These are phyloP conservation scores for Aspergillus sergii DNA, from an alignment of 2,329 filamentous ascomycete genomes.

Conservation along the genomic window DNA sequence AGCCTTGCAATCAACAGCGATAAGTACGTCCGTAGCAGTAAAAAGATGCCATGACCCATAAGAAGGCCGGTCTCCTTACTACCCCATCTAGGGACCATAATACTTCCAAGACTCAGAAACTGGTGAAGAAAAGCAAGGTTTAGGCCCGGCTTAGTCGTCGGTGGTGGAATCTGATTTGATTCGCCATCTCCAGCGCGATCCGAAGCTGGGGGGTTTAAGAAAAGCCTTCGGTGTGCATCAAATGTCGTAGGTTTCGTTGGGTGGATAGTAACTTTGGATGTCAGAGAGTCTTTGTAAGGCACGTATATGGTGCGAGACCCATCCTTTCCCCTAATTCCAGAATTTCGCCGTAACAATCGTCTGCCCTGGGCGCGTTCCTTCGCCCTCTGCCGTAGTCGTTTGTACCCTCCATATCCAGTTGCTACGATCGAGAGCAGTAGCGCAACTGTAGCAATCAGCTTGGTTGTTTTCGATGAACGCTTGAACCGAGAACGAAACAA, in stretches of 20 bases:
- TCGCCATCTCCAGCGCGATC: slow-evolving; percentile 73
- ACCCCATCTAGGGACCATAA: slow-evolving; percentile 94
- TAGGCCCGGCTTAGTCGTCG: slow-evolving; percentile 88
- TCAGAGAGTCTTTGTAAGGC: slow-evolving; percentile 74
- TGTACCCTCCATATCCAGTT: slow-evolving; percentile 74
- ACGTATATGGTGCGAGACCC: slow-evolving; percentile 94
- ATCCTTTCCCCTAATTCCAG: slow-evolving; percentile 90
- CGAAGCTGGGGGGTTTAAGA: slow-evolving; percentile 85
- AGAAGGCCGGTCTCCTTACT: slow-evolving; percentile 94
- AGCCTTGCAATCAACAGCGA: slow-evolving; percentile 89
- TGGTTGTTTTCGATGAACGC: slow-evolving; percentile 69
- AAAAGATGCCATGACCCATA: slow-evolving; percentile 83
- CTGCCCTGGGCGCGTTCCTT: slow-evolving; percentile 81
- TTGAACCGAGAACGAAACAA: slow-evolving; percentile 56
- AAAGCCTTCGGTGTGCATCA: slow-evolving; percentile 90
- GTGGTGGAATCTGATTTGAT: slow-evolving; percentile 70
- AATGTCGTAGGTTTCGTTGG: slow-evolving; percentile 92
- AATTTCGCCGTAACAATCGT: slow-evolving; percentile 85
- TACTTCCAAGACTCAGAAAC: slow-evolving; percentile 92
- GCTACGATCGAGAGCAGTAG: slow-evolving; percentile 78
- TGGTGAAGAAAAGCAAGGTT: slow-evolving; percentile 97
- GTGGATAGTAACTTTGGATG: slow-evolving; percentile 87
- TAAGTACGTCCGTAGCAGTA: slow-evolving; percentile 90
- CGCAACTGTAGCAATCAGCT: slow-evolving; percentile 73
- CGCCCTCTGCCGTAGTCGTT: slow-evolving; percentile 72